A percentile compares a stretch with the other conserved stretches of the same genome.
phyloP scores from a whole-genome alignment of 176 grass and related monocot species.

The Elaeis guineensis region DNA sequence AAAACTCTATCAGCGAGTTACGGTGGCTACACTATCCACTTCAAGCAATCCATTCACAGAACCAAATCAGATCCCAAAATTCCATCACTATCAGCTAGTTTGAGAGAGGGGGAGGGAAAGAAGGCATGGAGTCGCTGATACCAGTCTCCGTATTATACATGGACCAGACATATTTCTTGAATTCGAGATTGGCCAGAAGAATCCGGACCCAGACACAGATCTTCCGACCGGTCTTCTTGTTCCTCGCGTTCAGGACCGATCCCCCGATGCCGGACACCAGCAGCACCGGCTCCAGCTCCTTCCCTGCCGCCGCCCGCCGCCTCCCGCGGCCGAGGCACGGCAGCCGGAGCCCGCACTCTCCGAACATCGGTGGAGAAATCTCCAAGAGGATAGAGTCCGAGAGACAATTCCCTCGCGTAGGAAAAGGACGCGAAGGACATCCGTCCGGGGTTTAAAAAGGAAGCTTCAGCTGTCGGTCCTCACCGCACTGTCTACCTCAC shows the following conservation, averaged over 20 bases:
- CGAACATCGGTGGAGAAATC: constrained; percentile 20
- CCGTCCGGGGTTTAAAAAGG: not conserved
- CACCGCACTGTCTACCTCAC: not conserved
- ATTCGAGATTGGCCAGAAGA: constrained; percentile 66
- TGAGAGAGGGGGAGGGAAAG: not conserved
- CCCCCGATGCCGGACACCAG: constrained; percentile 88
- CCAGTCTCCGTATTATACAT: constrained; percentile 63
- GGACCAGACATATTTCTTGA: constrained; percentile 93
- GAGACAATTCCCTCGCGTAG: not conserved
- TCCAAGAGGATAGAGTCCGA: not conserved
- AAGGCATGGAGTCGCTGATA: not conserved
- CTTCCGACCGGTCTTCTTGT: constrained; percentile 39
- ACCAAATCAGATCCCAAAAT: no score
- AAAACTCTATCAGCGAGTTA: no score
- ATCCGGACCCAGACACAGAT: constrained; percentile 77
- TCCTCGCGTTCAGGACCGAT: constrained; percentile 73
- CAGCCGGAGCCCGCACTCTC: constrained; percentile 30
- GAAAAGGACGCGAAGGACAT: not conserved
- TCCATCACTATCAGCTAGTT: no score
- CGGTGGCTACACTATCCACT: no score
- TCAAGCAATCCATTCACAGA: no score
- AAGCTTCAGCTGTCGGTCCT: no score
- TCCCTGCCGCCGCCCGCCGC: not conserved
- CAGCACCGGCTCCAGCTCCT: constrained; percentile 53
- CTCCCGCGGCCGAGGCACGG: constrained; percentile 24